phyloP scores from a whole-genome alignment of 345 rosid species.

The Ceriops decandra region DNA sequence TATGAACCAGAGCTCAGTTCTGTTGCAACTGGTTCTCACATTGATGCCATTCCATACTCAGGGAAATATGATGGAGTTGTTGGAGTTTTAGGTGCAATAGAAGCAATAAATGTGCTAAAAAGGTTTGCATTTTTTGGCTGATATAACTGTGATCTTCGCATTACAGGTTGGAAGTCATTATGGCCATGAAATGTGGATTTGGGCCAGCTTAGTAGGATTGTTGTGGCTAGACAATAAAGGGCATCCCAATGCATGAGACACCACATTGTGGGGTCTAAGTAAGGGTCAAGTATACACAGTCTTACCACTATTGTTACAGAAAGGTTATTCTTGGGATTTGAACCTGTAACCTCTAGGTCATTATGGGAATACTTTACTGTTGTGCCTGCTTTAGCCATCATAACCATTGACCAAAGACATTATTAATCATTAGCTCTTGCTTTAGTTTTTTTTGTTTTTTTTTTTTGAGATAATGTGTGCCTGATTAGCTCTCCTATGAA shows the following conservation, averaged over 20 bases:
- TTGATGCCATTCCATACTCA: constrained; percentile 95
- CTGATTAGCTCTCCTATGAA: neutral
- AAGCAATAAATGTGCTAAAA: constrained; percentile 83
- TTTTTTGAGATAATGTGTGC: neutral
- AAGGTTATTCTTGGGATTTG: too few relatives aligned
- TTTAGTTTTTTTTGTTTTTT: neutral
- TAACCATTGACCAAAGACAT: neutral
- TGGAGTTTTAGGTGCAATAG: constrained; percentile 95
- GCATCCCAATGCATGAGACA: too few relatives aligned
- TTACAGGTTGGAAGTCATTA: neutral
- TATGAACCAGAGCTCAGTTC: constrained; percentile 61
- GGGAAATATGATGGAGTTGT: constrained; percentile 97
- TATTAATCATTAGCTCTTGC: neutral
- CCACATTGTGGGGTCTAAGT: too few relatives aligned
- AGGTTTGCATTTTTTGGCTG: constrained; percentile 40
- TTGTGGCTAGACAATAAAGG: too few relatives aligned
- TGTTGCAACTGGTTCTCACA: constrained; percentile 90
- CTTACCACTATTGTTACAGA: too few relatives aligned
- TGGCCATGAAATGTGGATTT: too few relatives aligned
- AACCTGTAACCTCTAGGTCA: too few relatives aligned
- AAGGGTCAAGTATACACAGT: too few relatives aligned
- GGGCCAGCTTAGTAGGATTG: too few relatives aligned
- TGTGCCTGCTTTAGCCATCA: too few relatives aligned
- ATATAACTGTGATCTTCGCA: constrained; percentile 11
- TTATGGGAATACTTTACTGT: too few relatives aligned